phyloP scores from a whole-genome alignment of 257 asterid genomes.

The Parsonsia alboflavescens region DNA sequence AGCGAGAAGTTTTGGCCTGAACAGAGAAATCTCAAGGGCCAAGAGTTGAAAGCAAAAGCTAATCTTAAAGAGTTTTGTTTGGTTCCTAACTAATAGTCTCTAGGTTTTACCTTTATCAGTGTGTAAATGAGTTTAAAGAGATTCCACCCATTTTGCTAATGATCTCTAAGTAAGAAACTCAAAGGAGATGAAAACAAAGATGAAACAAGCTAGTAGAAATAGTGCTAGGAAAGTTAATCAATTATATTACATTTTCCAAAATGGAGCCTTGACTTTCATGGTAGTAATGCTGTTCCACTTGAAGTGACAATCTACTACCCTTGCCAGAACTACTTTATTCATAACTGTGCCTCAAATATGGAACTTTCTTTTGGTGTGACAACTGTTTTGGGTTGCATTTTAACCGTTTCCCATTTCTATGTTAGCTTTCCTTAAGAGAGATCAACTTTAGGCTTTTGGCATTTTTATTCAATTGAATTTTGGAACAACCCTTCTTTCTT shows the following conservation, averaged over 20 bases:
- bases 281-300: not conserved
- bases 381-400: not conserved
- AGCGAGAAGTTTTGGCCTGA: too few relatives aligned
- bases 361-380: not conserved
- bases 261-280: not conserved
- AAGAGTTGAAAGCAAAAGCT: not conserved
- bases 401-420: not conserved
- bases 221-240: not conserved
- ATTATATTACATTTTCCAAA: not conserved
- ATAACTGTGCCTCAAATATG: not conserved
- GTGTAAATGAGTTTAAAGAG: not conserved
- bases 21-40: too few relatives aligned
- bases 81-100: too few relatives aligned
- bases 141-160: not conserved
- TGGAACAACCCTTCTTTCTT: not conserved
- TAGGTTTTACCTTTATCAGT: not conserved
- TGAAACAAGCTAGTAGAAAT: too few relatives aligned
- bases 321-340: too few relatives aligned
- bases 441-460: not conserved
- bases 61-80: not conserved
- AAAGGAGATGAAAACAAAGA: not conserved
- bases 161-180: not conserved
- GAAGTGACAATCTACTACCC: too few relatives aligned
- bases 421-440: not conserved
- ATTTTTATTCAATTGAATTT: constrained; percentile 6